phyloP scores from a whole-genome alignment of 805 yeast genomes.

The Candida jianshihensis region DNA sequence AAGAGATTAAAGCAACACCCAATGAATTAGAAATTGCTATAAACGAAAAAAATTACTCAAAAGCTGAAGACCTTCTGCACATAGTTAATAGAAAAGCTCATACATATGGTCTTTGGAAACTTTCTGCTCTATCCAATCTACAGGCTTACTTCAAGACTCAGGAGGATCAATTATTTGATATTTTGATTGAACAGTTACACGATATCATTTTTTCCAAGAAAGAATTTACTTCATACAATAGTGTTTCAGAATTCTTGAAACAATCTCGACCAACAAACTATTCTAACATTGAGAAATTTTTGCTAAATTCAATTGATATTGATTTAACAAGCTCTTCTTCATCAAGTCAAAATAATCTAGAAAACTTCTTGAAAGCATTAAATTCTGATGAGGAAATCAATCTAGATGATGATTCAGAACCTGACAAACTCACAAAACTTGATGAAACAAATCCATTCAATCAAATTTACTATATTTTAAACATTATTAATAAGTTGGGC shows the following conservation, averaged over 20 bases:
- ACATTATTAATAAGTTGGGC: constrained; percentile 53
- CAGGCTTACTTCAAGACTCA: constrained; percentile 49
- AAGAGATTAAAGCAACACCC: constrained; percentile 51
- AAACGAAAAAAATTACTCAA: constrained; percentile 62
- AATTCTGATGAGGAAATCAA: constrained; percentile 13
- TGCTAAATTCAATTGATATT: constrained; percentile 49
- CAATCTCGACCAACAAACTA: constrained; percentile 21
- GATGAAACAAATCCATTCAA: constrained; percentile 40
- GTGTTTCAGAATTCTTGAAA: constrained; percentile 20
- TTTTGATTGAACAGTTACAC: constrained; percentile 70
- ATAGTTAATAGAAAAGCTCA: constrained; percentile 40
- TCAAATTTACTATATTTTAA: constrained; percentile 46
- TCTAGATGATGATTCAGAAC: constrained; percentile 17
- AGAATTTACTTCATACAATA: constrained; percentile 13
- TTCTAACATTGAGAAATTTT: constrained; percentile 44
- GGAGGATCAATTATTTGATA: constrained; percentile 56
- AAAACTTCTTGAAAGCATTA: constrained; percentile 28
- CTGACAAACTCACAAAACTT: constrained; percentile 24
- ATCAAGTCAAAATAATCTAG: constrained; percentile 28
- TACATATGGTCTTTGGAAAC: constrained; percentile 46
- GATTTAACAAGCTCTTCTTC: constrained; percentile 47
- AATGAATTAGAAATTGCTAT: constrained; percentile 57
- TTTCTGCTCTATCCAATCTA: constrained; percentile 45
- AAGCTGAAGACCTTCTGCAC: constrained; percentile 52
- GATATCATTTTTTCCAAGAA: constrained; percentile 58